Percentiles rank a stretch among this genome's conserved stretches.
These are phyloP conservation scores for Arabidopsis hybrid DNA, from an alignment of 441 rosid genomes.

Conservation along the genomic window DNA sequence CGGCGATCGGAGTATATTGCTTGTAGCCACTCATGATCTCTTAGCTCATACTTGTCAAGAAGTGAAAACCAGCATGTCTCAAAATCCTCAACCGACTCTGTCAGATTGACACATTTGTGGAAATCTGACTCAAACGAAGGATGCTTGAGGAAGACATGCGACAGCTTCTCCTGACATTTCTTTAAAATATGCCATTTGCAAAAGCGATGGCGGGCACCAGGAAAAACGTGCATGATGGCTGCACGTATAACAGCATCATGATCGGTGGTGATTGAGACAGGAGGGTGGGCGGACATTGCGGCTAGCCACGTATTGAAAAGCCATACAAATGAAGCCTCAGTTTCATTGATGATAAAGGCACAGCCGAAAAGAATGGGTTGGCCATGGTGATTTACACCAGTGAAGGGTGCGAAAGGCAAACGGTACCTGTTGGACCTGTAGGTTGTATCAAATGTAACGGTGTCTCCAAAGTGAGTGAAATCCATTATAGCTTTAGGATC, in stretches of 20 bases:
- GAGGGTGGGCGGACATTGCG: conserved; percentile 78
- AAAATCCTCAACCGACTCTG: conserved; percentile 81
- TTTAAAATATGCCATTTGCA: conserved; percentile 94
- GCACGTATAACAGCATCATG: conserved; percentile 76
- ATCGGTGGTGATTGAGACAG: conserved; percentile 83
- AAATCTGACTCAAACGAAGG: conserved; percentile 86
- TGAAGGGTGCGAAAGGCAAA: conserved; percentile 91
- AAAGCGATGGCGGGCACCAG: conserved; percentile 81
- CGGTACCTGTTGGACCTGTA: conserved; percentile 84
- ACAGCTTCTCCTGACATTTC: conserved; percentile 85
- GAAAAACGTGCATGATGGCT: conserved; percentile 85
- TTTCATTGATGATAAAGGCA: conserved; percentile 84
- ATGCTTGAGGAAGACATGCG: conserved; percentile 72
- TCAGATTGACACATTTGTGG: conserved; percentile 79
- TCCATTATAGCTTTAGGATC: conserved; percentile 78
- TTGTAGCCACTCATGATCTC: conserved; percentile 91
- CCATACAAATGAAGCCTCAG: conserved; percentile 90
- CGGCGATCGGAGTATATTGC: conserved; percentile 68
- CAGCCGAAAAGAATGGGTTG: conserved; percentile 92
- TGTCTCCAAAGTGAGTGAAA: conserved; percentile 81
- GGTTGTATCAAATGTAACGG: conserved; percentile 87
- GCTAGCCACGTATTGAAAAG: conserved; percentile 84
- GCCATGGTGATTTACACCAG: conserved; percentile 95
- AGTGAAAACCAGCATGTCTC: conserved; percentile 86
- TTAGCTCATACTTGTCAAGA: conserved; percentile 76